A percentile compares a stretch with the other conserved stretches of the same genome.
phyloP scores from a whole-genome alignment of 305 asterid species.

The Plantago coronopus region DNA sequence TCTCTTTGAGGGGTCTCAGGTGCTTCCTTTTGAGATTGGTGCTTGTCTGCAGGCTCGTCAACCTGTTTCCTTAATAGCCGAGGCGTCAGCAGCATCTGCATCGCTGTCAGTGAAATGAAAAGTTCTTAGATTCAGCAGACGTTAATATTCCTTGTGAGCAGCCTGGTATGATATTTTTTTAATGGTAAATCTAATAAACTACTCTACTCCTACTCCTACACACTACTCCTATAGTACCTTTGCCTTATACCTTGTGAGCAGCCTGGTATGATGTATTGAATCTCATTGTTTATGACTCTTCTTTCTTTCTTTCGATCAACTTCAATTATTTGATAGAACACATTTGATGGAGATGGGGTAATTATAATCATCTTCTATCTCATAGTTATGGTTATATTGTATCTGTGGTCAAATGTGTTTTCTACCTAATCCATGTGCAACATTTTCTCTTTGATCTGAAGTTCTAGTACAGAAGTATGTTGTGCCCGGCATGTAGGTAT shows the following conservation, averaged over 20 bases:
- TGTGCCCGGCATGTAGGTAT: too few relatives aligned
- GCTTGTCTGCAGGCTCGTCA: slow-evolving; percentile 98
- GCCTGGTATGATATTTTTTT: not conserved
- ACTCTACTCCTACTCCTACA: too few relatives aligned
- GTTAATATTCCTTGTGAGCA: not conserved
- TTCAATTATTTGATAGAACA: too few relatives aligned
- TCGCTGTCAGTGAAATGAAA: slow-evolving; percentile 48
- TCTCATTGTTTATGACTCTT: not conserved
- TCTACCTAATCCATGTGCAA: not conserved
- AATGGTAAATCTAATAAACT: too few relatives aligned
- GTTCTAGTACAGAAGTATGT: too few relatives aligned
- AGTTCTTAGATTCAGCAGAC: slow-evolving; percentile 8
- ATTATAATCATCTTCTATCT: too few relatives aligned
- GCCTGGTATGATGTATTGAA: not conserved
- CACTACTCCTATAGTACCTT: too few relatives aligned
- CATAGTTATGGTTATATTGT: not conserved
- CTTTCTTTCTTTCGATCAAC: not conserved
- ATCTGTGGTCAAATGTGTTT: not conserved
- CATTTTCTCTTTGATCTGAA: too few relatives aligned
- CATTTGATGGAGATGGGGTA: not conserved
- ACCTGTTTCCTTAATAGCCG: slow-evolving; percentile 81
- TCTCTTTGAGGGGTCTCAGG: slow-evolving; percentile 82
- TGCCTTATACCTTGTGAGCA: not conserved
- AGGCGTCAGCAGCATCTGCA: slow-evolving; percentile 83
- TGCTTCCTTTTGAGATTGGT: slow-evolving; percentile 90